Base-by-base conservation (phyloP, 805 yeast species). In the Kluyveromyces nonfermentans region DNA sequence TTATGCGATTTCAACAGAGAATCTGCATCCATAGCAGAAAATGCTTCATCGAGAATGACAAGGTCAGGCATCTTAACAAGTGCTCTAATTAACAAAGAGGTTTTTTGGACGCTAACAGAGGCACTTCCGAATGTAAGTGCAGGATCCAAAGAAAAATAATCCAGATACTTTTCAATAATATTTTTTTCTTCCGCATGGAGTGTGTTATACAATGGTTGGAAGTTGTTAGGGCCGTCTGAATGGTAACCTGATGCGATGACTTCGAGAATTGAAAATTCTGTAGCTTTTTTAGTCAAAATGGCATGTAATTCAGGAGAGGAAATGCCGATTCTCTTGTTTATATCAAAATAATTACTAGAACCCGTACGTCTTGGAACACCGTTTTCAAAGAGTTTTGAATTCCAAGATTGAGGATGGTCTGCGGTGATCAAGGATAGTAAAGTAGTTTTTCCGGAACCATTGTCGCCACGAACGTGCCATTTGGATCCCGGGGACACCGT, bases 381-480 rank as follows among this genome's bases (percentile, higher is more conserved):
- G 0, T 88, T 87, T 51, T 82, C 72, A 37, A 87, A 68, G 18
- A 93, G 72, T 18, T 73, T 76, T 5, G 77, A 72, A 51, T 78
- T 81, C 97, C 97, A 90, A 1, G 96, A 81, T 63, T 90, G 96
- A 1, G 98, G 98, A 59, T 90, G 98, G 54, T 90, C 98, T 4
- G 95, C 88, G 0, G 96, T 88, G 22, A 90, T 70, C 37, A 93
- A 61, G 2, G 97, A 78, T 14, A 93, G 63, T 19, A 90, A 64
- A 0, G 98, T 93, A 1, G 96, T 85, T 60, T 90, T 90, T 0
- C 98, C 98, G 0, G 94, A 74, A 1, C 98, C 98, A 52, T 93
- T 90, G 46, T 78, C 76, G 2, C 98, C 98, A 45, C 82, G 68
- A 25, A 90, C 71, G 57, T 93, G 94, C 95, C 97, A 87, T 55